Conservation (phyloP, 2,329 filamentous ascomycete genomes). For the Stachybotrys echinatus region DNA sequence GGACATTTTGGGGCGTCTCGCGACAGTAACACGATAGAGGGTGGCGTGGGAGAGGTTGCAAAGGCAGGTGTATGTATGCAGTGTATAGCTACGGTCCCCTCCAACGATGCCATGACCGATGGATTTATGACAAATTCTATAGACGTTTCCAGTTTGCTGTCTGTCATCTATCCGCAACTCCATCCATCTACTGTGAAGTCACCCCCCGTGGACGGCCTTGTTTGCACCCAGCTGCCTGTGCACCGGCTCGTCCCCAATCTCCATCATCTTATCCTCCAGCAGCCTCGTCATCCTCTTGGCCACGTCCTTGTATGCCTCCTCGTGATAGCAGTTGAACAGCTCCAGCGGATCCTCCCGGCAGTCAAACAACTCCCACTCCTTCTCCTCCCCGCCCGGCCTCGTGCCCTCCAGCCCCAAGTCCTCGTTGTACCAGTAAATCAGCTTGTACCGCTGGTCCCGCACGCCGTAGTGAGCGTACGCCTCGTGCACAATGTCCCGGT, state of each 20-base stretch:
- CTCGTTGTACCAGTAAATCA: conserved; percentile 54
- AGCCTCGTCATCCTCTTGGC: conserved; percentile 31
- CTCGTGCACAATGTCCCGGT: conserved; percentile 43
- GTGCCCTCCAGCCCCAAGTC: conserved; percentile 39
- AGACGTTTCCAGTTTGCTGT: too few relatives aligned
- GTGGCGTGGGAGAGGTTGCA: too few relatives aligned
- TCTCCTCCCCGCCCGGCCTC: conserved; percentile 28
- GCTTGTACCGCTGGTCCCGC: conserved; percentile 45
- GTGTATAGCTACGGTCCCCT: too few relatives aligned
- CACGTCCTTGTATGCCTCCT: conserved; percentile 28
- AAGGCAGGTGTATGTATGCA: too few relatives aligned
- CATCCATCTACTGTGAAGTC: too few relatives aligned
- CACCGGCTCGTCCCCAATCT: conserved; percentile 40
- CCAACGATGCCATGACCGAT: too few relatives aligned
- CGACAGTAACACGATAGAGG: background rate
- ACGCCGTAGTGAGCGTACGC: conserved; percentile 48
- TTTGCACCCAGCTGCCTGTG: too few relatives aligned
- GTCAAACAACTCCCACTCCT: conserved; percentile 51
- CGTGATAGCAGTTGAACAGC: conserved; percentile 39
- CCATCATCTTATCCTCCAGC: conserved; percentile 41
- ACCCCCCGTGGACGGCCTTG: too few relatives aligned
- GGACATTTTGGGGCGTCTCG: background rate
- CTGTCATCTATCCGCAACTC: too few relatives aligned
- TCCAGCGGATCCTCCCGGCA: conserved; percentile 43
- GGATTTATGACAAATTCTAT: too few relatives aligned